Evolutionary conservation across 352 stramenopile genomes (phyloP), one percentile per base, ranked within the genome.

Genomic region (Pythium diclinum): DNA sequence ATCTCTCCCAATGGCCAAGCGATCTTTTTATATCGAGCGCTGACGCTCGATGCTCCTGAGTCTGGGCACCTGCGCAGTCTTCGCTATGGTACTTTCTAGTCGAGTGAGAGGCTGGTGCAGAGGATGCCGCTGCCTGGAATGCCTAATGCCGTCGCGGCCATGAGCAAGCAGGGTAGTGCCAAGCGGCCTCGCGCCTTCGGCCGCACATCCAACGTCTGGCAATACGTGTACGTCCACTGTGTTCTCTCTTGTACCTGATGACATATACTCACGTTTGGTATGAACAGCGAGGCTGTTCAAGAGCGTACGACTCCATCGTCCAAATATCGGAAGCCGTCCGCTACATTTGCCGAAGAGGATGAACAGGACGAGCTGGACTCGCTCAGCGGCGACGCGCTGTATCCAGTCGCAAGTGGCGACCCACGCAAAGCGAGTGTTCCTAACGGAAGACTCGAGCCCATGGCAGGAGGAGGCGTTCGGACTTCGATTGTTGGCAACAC

Each of bases 191-290:
- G 80, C 19, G 69, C 79, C 0, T 90, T 90, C 49, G 81, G 81
- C 0, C 76, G 81, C 11, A 87, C 81, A 11, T 90, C 81, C 9
- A 90, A 90, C 40, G 68, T 90, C 23, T 90, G 81, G 81, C 78
- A 88, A 65, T 90, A 90, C 61, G 55, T 89, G 63, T 74, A 61
- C 34, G 67, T 73, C 5, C 25, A 25, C 25, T 42, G 19, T 4
- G 17, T 38, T 1, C 13, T 53, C 36, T 52, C 25, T 28, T 28
- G 25, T 28, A 28, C 25, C 25, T 49, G 55, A 11, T 25, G 16
- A 34, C 9, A 6, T 61, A 17, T 17, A 25, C 23, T 34, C 21
- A 36, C 32, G 13, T 30, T 33, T 53, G 13, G 11, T 28, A 51
- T 28, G 2, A 3, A 11, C 30, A 72, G 67, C 1, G 77, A 88